A percentile compares a stretch with the other conserved stretches of the same genome.
These are phyloP conservation scores for Cinchona pubescens DNA, from an alignment of 257 asterid species.

Conservation along the genomic window DNA sequence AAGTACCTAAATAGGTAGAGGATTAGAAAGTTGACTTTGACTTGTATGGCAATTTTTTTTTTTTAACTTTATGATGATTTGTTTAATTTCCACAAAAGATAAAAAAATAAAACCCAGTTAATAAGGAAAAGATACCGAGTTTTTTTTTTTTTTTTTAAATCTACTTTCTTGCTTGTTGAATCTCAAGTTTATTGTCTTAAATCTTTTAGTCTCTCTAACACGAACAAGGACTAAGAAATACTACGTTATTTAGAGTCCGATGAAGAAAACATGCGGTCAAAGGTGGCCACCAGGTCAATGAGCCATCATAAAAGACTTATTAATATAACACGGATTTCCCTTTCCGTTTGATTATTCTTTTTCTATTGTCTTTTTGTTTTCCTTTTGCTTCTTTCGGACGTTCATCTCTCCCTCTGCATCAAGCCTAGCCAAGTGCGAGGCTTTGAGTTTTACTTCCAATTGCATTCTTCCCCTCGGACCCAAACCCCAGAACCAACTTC, in stretches of 20 bases:
- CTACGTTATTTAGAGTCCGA: neutral
- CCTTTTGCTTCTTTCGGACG: neutral
- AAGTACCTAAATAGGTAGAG: neutral
- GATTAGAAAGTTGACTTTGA: neutral
- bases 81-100: neutral
- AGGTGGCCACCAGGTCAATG: constrained; percentile 11
- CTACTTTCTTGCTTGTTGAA: neutral
- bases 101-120: neutral
- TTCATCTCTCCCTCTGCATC: neutral
- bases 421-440: neutral
- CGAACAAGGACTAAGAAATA: too few species aligned
- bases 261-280: constrained; percentile 5
- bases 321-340: neutral
- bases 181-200: neutral
- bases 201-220: too few species aligned
- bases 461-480: neutral
- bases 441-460: neutral
- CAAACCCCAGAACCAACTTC: neutral
- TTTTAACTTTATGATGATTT: neutral
- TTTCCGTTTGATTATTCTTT: neutral
- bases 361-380: neutral
- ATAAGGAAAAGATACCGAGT: too few species aligned
- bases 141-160: too few species aligned
- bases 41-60: neutral
- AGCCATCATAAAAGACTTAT: neutral